Evolutionary conservation across 1,284 basidiomycete genomes (phyloP), one percentile per base, ranked within the genome.

Genomic region (Grifola frondosa): DNA sequence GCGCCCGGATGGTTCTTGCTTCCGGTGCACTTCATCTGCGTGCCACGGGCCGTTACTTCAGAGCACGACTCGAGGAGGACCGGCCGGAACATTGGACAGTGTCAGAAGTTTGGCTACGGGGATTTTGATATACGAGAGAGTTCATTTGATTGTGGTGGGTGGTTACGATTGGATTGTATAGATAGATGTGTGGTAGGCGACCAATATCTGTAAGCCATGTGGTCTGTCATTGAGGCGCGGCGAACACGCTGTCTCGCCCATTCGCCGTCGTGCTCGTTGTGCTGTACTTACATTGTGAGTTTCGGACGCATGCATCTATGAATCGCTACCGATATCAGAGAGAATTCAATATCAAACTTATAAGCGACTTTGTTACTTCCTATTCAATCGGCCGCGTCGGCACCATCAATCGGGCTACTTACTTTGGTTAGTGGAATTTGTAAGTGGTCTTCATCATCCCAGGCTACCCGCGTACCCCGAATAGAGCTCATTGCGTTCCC

Each of bases 61-160:
- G 65, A 43, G 61, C 59, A 15, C 57, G 59, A 28, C 60, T 69
- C 17, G 41, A 52, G 22, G 54, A 59, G 31, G 60, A 68, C 37
- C 52, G 62, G 37, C 41, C 55, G 23, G 54, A 59, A 30, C 54
- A 54, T n/a, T 80, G 77, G 75, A 57, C 54, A 40, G 52, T 80
- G 35, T 60, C 70, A 46, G 78, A 76, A 50, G 56, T 77, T 11
- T 79, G 71, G 73, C 46, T 72, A 41, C 63, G 68, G 44, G 65
- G 58, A 4, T 30, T 54, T 29, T 54, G 35, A 39, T 17, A 35
- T 38, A 13, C 21, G 30, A 21, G 13, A 41, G 19, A 20, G 21
- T 39, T 19, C 10, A 28, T 4, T 21, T 38, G 30, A 39, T 8
- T 5, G 5, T 29, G 25, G 13, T 24, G 21, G 16, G 22, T n/a